Base-by-base conservation (phyloP, 441 rosid genomes). In the Croton setiger region DNA sequence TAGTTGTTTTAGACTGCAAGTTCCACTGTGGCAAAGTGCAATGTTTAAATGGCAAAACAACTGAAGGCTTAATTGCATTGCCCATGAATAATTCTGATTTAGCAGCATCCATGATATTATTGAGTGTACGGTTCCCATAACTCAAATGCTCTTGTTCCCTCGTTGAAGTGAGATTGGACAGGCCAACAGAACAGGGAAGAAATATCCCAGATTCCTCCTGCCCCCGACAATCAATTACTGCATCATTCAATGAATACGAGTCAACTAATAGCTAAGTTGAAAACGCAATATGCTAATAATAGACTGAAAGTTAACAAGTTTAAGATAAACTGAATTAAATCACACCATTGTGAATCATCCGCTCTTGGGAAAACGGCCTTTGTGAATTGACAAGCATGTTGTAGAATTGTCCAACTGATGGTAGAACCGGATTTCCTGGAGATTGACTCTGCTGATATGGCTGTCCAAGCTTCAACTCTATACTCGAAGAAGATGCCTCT, bases 391-490 rank as follows among this genome's bases (percentile, higher is more conserved):
- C 45, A 60, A 56, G 41, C 27, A 67, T 37, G 63, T 72, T 79
- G 53, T 69, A 66, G 60, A 44, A 66, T 57, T 35, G 72, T 35
- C 75, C 73, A 14, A 57, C 12, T 45, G 70, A 63, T n/a, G 81
- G 70, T 66, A 71, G 62, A 69, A 63, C 72, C 54, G 69, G 72
- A 68, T 66, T 76, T 76, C 83, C 82, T 39, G 70, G 23, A 72
- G 74, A 13, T 47, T 18, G 73, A 74, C 58, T 72, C n/a, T 72
- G 81, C 64, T 86, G 80, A 78, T 72, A 74, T 62, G 90, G 86
- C 67, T 82, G 86, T 63, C 86, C 88, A 74, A 82, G 86, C 81
- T 79, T 82, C 76, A 86, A 69, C 81, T 84, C 88, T 33, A 84
- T 60, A 52, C 79, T 80, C 18, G 90, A 84, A 52, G 83, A 65